These are phyloP conservation scores for Fusarium humuli DNA, from an alignment of 2,329 filamentous ascomycete genomes.

Conservation along the genomic window DNA sequence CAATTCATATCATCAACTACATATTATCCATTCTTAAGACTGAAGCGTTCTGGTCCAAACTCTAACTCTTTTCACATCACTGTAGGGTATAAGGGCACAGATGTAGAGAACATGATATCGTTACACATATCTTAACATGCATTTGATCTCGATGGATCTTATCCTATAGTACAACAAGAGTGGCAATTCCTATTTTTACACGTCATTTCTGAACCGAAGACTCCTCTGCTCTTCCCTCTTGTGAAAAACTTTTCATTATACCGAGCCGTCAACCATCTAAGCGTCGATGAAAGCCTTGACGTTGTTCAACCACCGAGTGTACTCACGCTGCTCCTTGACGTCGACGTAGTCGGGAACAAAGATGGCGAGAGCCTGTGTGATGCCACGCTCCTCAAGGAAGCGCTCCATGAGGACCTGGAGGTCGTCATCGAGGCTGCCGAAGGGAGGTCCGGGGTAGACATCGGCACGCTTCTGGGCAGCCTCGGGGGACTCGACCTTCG, in stretches of 20 bases:
- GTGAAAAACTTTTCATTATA: constrained; percentile 9
- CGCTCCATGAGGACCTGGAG: constrained; percentile 91
- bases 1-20: constrained; percentile 25
- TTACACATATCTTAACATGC: constrained; percentile 44
- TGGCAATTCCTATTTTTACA: constrained; percentile 44
- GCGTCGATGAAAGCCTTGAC: constrained; percentile 88
- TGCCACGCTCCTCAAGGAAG: constrained; percentile 93
- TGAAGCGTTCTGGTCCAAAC: not conserved
- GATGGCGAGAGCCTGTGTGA: constrained; percentile 85
- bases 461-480: constrained; percentile 80
- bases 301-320: constrained; percentile 87
- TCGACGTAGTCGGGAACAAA: constrained; percentile 98
- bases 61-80: not conserved
- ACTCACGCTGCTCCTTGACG: constrained; percentile 98
- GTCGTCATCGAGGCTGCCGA: constrained; percentile 95
- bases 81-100: not conserved
- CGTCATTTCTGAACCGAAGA: constrained; percentile 29
- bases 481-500: constrained; percentile 80
- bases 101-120: constrained; percentile 36
- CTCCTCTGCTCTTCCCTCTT: constrained; percentile 25
- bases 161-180: constrained; percentile 49
- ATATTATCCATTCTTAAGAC: not conserved
- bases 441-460: constrained; percentile 90
- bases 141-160: constrained; percentile 39
- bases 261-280: constrained; percentile 52